Percentiles rank a stretch among this genome's conserved stretches.
These are phyloP conservation scores for Hypericum perforatum DNA, from an alignment of 345 rosid species.

Conservation along the genomic window DNA sequence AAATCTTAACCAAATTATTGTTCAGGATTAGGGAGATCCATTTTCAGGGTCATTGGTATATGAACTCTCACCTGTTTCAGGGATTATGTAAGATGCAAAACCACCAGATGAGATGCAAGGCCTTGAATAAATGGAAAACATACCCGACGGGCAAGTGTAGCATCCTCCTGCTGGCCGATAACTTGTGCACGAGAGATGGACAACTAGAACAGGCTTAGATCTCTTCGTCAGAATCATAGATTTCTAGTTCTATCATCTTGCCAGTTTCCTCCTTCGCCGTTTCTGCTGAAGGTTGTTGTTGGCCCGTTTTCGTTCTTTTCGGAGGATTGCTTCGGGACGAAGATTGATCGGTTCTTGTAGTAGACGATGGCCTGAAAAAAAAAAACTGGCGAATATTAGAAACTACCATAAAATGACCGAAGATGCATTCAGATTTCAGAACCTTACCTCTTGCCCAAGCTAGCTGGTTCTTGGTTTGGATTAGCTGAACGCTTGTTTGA, in stretches of 20 bases:
- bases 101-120: too few species aligned
- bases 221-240: slow-evolving; percentile 66
- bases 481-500: slow-evolving; percentile 24
- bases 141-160: too few species aligned
- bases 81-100: too few species aligned
- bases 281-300: too few species aligned
- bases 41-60: too few species aligned
- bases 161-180: too few species aligned
- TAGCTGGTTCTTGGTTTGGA: slow-evolving; percentile 9
- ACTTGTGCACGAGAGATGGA: background rate
- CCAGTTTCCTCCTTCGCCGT: slow-evolving; percentile 31
- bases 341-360: slow-evolving; percentile 26
- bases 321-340: slow-evolving; percentile 11
- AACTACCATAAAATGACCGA: background rate
- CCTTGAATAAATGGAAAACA: too few species aligned
- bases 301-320: slow-evolving; percentile 20
- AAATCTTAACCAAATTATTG: too few species aligned
- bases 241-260: slow-evolving; percentile 59
- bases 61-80: too few species aligned
- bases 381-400: slow-evolving; percentile 7
- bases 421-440: background rate
- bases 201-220: slow-evolving; percentile 11
- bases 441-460: slow-evolving; percentile 48
- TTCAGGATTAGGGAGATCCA: too few species aligned
- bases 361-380: slow-evolving; percentile 44